phyloP scores from a whole-genome alignment of 176 grass and related monocot genomes.

The Metroxylon sagu region DNA sequence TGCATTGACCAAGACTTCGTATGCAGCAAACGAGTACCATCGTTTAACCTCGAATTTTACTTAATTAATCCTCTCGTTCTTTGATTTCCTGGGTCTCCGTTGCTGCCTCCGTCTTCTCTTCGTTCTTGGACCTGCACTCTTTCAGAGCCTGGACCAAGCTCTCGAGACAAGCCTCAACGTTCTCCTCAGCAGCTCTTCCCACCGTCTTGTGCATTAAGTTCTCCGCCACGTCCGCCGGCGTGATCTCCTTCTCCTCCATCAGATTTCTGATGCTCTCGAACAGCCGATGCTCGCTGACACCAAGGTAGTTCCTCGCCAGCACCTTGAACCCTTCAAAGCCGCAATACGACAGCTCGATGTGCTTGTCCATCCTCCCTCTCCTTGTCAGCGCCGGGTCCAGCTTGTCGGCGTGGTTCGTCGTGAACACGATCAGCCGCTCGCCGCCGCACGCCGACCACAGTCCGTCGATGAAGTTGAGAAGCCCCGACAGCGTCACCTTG shows the following conservation, averaged over 20 bases:
- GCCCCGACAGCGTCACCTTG: conserved; percentile 8
- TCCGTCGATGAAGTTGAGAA: conserved; percentile 18
- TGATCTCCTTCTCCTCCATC: not conserved
- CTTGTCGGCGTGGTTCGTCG: conserved; percentile 8
- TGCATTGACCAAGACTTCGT: no score
- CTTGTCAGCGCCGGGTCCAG: conserved; percentile 12
- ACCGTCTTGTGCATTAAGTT: not conserved
- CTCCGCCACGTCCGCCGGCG: conserved; percentile 18
- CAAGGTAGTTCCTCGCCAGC: conserved; percentile 20
- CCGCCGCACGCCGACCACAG: conserved; percentile 18
- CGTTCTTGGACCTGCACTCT: not conserved
- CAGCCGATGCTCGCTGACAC: not conserved
- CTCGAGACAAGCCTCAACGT: not conserved
- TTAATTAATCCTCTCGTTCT: no score
- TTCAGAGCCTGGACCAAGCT: not conserved
- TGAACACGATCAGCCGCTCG: conserved; percentile 11
- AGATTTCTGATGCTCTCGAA: not conserved
- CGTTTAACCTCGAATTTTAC: no score
- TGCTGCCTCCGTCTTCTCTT: no score
- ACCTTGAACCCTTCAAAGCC: conserved; percentile 12
- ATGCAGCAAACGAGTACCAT: no score
- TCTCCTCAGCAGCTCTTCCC: not conserved
- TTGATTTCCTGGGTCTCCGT: no score
- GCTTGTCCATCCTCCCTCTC: conserved; percentile 18
- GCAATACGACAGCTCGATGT: conserved; percentile 7